Conservation (phyloP, 495 filamentous ascomycete genomes). For the Penicillium maclennaniae region DNA sequence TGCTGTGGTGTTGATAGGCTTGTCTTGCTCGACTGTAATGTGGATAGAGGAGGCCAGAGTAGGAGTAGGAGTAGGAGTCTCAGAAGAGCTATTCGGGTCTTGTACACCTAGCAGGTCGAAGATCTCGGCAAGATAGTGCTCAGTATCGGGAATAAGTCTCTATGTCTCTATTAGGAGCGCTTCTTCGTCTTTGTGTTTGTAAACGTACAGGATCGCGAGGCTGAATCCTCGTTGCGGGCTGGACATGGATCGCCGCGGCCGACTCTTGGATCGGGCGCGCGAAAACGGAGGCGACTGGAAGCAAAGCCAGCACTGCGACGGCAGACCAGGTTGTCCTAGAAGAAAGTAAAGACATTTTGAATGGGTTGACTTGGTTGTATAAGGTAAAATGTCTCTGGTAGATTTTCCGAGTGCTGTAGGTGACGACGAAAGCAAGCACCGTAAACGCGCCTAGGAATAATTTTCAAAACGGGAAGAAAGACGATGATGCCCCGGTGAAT, state of each 20-base stretch:
- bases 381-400: neutral
- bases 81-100: neutral
- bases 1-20: neutral
- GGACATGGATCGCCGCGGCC: neutral
- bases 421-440: neutral
- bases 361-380: neutral
- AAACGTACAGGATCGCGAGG: constrained; percentile 19
- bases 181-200: neutral
- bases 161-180: constrained; percentile 9
- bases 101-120: constrained; percentile 22
- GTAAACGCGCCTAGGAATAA: neutral
- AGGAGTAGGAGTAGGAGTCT: neutral
- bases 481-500: constrained; percentile 9
- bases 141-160: constrained; percentile 33
- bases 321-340: constrained; percentile 3
- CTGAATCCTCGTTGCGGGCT: constrained; percentile 2
- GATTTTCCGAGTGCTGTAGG: neutral
- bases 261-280: constrained; percentile 14
- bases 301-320: constrained; percentile 1
- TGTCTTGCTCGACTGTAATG: constrained; percentile 1
- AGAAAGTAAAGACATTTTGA: constrained; percentile 8
- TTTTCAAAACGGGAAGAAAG: constrained; percentile 5
- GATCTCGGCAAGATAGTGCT: constrained; percentile 20
- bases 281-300: constrained; percentile 10
- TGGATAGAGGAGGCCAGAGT: constrained; percentile 1